Conservation (phyloP, 75 land plant species). For the Picea sitchensis region DNA sequence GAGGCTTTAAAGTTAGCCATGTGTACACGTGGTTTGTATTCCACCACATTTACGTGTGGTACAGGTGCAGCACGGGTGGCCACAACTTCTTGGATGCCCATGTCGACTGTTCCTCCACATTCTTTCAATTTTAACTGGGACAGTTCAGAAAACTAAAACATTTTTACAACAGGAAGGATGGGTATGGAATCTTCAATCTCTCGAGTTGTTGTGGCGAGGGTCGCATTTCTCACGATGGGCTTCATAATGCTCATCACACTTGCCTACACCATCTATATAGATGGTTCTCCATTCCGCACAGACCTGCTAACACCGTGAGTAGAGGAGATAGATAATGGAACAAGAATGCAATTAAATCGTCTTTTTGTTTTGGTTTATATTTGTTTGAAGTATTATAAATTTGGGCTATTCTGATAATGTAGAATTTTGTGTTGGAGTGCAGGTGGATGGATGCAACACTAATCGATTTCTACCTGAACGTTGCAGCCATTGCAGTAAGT, state of each 20-base stretch:
- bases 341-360: not conserved
- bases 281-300: constrained; percentile 76
- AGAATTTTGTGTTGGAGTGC: constrained; percentile 7
- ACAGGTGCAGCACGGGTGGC: too few species aligned
- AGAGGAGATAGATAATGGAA: not conserved
- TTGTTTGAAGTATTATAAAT: not conserved
- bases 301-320: constrained; percentile 76
- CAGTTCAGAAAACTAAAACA: too few species aligned
- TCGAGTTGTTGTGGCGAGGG: constrained; percentile 35
- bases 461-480: constrained; percentile 57
- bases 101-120: too few species aligned
- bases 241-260: constrained; percentile 43
- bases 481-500: constrained; percentile 44
- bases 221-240: constrained; percentile 44
- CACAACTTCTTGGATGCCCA: too few species aligned
- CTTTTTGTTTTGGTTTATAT: not conserved
- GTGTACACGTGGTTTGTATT: too few species aligned
- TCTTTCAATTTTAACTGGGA: too few species aligned
- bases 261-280: constrained; percentile 57
- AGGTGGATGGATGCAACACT: constrained; percentile 79
- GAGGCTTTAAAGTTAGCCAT: too few species aligned
- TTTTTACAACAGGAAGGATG: not conserved
- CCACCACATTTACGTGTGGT: too few species aligned
- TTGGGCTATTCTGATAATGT: not conserved
- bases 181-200: constrained; percentile 4